phyloP scores from a whole-genome alignment of 805 yeast species.

The Candida nitratophila region DNA sequence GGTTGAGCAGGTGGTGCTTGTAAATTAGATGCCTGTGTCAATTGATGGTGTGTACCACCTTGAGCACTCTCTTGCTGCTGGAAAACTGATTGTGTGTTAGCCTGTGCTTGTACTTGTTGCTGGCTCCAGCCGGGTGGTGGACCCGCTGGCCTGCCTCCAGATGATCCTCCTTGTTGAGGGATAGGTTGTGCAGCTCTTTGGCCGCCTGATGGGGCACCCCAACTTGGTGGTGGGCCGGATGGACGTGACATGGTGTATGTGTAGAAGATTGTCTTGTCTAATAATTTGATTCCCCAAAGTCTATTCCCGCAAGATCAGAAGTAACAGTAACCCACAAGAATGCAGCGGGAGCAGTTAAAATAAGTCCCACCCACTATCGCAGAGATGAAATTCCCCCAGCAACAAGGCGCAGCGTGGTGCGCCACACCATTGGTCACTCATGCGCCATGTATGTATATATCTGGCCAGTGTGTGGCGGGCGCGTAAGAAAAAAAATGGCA shows the following conservation, averaged over 20 bases:
- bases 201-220: conserved; percentile 4
- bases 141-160: conserved; percentile 3
- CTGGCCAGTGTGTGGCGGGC: no score
- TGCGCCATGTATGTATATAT: no score
- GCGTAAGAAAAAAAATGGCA: no score
- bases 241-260: conserved; percentile 3
- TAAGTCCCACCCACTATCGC: no score
- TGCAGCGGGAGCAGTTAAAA: no score
- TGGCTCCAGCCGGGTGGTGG: conserved; percentile 10
- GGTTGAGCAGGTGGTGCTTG: conserved; percentile 11
- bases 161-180: neutral
- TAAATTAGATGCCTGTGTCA: conserved; percentile 3
- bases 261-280: neutral
- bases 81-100: no score
- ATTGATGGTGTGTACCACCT: conserved; percentile 1
- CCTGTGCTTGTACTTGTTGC: no score
- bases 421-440: no score
- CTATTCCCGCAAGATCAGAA: no score
- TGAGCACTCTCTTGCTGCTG: conserved; percentile 9
- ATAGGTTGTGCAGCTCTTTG: neutral
- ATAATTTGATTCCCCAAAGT: neutral
- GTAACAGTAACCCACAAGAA: no score
- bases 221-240: conserved; percentile 9
- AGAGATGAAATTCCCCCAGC: neutral
- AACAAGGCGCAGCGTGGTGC: neutral